Conservation (phyloP, 768 basidiomycete species). For the Trametes elegans region DNA sequence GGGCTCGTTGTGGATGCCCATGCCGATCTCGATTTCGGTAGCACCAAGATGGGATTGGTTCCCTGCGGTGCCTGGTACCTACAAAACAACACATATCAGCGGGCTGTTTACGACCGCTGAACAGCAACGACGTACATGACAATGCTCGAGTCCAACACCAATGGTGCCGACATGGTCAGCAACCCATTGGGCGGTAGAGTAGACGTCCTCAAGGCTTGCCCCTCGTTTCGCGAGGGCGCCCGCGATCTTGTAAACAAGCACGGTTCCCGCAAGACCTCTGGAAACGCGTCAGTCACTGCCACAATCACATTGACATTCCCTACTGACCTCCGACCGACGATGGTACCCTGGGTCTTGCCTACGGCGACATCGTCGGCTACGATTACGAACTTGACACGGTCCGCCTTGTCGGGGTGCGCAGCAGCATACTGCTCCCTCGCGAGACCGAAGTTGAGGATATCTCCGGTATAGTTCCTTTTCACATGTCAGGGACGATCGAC, state of each 20-base stretch:
- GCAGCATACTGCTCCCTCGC: conserved; percentile 84
- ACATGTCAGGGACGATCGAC: conserved; percentile 4
- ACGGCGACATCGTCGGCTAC: conserved; percentile 93
- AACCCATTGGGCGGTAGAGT: conserved; percentile 61
- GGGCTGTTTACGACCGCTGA: neutral
- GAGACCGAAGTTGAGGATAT: conserved; percentile 88
- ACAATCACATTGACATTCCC: neutral
- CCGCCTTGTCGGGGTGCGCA: conserved; percentile 61
- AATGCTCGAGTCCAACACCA: conserved; percentile 86
- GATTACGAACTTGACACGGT: conserved; percentile 70
- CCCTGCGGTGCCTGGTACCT: conserved; percentile 79
- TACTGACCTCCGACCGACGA: conserved; percentile 76
- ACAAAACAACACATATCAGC: neutral
- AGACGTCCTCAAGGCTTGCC: conserved; percentile 65
- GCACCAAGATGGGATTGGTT: conserved; percentile 51
- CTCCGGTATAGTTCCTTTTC: conserved; percentile 82
- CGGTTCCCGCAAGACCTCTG: conserved; percentile 80
- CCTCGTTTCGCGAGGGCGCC: conserved; percentile 76
- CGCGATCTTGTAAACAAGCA: conserved; percentile 87
- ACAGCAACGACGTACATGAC: conserved; percentile 54
- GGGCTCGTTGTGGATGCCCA: conserved; percentile 91
- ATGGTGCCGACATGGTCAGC: conserved; percentile 73
- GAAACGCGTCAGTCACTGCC: neutral
- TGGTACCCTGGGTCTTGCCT: conserved; percentile 72
- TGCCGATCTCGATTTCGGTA: conserved; percentile 82